Conservation (phyloP, 306 rosid genomes). For the Castanea mollissima region DNA sequence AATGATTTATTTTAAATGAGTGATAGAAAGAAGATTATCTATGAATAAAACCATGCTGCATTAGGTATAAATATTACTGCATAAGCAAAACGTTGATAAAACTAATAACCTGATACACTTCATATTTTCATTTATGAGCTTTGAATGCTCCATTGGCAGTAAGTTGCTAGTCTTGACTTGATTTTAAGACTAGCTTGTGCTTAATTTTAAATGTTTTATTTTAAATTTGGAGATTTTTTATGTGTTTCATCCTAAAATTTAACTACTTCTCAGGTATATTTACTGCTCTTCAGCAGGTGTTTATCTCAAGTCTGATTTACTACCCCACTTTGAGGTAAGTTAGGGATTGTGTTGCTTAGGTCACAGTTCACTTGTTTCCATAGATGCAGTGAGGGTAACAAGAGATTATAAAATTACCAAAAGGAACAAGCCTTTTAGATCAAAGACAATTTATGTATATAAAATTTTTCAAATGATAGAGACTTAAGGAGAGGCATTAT, state of each 20-base stretch:
- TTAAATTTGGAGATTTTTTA: not conserved
- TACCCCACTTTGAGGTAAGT: slow-evolving; percentile 87
- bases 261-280: slow-evolving; percentile 63
- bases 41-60: not conserved
- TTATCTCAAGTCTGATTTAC: slow-evolving; percentile 81
- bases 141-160: not conserved
- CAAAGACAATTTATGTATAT: not conserved
- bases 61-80: not conserved
- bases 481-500: not conserved
- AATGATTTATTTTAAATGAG: too few relatives aligned
- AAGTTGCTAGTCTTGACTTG: not conserved
- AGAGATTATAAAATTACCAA: not conserved
- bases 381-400: not conserved
- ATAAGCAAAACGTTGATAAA: not conserved
- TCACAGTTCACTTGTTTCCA: not conserved
- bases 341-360: slow-evolving; percentile 6
- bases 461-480: not conserved
- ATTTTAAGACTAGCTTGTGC: not conserved
- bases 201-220: not conserved
- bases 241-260: not conserved
- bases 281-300: slow-evolving; percentile 99
- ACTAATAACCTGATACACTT: not conserved
- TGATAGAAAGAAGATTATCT: not conserved
- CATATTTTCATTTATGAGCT: not conserved
- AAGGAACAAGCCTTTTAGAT: not conserved